A percentile compares a stretch with the other conserved stretches of the same genome.
phyloP scores from a whole-genome alignment of 2,329 filamentous ascomycete genomes.

The Annulohypoxylon truncatum region DNA sequence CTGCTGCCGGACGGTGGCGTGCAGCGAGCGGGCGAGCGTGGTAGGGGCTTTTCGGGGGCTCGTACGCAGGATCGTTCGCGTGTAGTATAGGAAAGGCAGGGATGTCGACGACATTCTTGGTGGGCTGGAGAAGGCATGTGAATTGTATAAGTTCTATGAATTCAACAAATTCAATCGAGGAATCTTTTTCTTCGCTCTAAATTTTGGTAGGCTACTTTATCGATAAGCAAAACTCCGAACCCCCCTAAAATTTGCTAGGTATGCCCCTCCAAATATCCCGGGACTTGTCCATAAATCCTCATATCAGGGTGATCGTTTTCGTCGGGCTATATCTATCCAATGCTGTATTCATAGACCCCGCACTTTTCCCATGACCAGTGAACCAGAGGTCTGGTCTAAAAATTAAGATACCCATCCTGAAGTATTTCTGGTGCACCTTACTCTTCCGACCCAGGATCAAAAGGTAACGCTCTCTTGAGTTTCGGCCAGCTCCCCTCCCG shows the following conservation, averaged over 20 bases:
- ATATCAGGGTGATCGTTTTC: no score
- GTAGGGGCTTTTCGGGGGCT: slow-evolving; percentile 44
- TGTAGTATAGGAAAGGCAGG: slow-evolving; percentile 79
- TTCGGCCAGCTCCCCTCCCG: background rate
- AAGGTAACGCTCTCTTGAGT: background rate
- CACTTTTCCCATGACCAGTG: no score
- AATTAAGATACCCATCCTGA: background rate
- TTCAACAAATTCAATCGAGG: background rate
- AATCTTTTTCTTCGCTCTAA: no score
- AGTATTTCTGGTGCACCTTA: background rate
- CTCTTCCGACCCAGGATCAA: background rate
- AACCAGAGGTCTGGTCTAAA: no score
- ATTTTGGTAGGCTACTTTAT: no score
- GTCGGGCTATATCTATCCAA: background rate
- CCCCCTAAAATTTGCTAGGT: no score
- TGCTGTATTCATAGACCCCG: background rate
- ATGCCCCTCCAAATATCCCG: no score
- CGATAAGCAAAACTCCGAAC: no score
- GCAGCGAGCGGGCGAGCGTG: slow-evolving; percentile 43
- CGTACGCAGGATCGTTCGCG: slow-evolving; percentile 66
- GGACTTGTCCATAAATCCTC: no score
- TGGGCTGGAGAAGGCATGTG: background rate
- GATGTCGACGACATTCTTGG: slow-evolving; percentile 61
- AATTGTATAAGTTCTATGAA: no score
- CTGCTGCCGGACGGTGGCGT: slow-evolving; percentile 35